These are phyloP conservation scores for Daldinia eschscholtzii DNA, from an alignment of 2,329 filamentous ascomycete species.

Conservation along the genomic window DNA sequence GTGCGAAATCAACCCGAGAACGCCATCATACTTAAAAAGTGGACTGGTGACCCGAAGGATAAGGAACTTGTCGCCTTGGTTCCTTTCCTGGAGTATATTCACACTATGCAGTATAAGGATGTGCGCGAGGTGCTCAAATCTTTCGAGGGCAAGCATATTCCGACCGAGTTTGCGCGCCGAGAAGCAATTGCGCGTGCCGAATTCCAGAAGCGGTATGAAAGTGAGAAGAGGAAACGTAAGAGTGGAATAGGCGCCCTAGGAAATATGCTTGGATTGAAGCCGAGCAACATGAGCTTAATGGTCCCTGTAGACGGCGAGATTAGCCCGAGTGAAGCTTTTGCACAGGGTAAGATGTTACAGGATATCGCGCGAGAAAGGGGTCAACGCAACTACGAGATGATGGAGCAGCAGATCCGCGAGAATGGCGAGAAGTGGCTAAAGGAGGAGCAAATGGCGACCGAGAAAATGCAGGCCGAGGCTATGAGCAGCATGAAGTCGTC, in stretches of 20 bases:
- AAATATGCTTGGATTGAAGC: conserved; percentile 82
- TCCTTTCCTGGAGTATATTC: conserved; percentile 97
- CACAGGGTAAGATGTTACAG: conserved; percentile 96
- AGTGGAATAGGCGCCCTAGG: conserved; percentile 76
- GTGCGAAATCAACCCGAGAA: conserved; percentile 95
- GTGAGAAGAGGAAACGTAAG: conserved; percentile 72
- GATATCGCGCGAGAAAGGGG: conserved; percentile 94
- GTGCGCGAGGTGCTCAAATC: conserved; percentile 88
- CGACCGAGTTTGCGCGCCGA: conserved; percentile 87
- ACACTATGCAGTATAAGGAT: conserved; percentile 91
- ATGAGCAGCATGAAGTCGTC: conserved; percentile 93
- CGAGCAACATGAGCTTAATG: conserved; percentile 72
- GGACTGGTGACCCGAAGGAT: conserved; percentile 86
- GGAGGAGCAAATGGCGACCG: conserved; percentile 89
- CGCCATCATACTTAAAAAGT: conserved; percentile 90
- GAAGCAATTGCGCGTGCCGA: conserved; percentile 88
- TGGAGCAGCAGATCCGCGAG: conserved; percentile 91
- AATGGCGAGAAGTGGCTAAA: conserved; percentile 97
- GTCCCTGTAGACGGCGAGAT: conserved; percentile 74
- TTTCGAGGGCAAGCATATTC: conserved; percentile 90
- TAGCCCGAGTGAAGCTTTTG: conserved; percentile 79
- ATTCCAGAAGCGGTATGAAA: conserved; percentile 82
- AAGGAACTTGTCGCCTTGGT: conserved; percentile 89
- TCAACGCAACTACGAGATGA: conserved; percentile 86
- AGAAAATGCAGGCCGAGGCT: conserved; percentile 89